Base-by-base conservation (phyloP, 2,329 filamentous ascomycete species). In the Pestalotiopsis sp. region DNA sequence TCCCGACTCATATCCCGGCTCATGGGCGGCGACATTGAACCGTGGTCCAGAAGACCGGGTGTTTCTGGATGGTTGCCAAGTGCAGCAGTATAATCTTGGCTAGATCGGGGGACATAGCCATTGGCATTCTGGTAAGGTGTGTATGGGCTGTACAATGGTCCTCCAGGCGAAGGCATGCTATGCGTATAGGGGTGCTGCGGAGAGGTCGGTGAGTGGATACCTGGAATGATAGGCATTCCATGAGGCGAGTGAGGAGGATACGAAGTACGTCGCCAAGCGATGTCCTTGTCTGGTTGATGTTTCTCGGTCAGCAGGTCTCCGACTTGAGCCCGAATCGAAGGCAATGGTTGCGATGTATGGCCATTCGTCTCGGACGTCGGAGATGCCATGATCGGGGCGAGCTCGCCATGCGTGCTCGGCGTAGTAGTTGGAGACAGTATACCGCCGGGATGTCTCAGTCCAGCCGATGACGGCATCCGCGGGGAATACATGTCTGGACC, bases 201-300 rank as follows among this genome's bases (percentile, higher is more conserved):
- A 3, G 86, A 89, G 14, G 84, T 80, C 1, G 86, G 85, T 12
- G 87, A 84, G 23, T 86, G 83, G 2, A 74, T 76, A 17, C 76
- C 74, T 5, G 66, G 39, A 14, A 63, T 63, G n/a, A 59, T 67
- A n/a, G 78, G 71, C n/a, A 83, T 74, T 11, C 73, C 73, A 17
- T 81, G 78, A 1, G 81, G 80, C 4, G 81, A 82, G 38, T 78
- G 78, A 38, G 77, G 78, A 45, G 77, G 74, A 62, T 75, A 79
- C 11, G 39, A 69, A 27, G 66, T 67, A 36, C 70, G 70, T 25
- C 76, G 76, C 67, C 78, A 74, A 38, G 73, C 71, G 4, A 76
- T 71, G 59, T 78, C 78, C 20, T 75, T 76, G 5, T 66, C 70
- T 49, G 67, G 69, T 27, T 71, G 71, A 39, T 45, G 73, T 39